phyloP scores from a whole-genome alignment of 1,284 basidiomycete species.

The Trametes pubescens region DNA sequence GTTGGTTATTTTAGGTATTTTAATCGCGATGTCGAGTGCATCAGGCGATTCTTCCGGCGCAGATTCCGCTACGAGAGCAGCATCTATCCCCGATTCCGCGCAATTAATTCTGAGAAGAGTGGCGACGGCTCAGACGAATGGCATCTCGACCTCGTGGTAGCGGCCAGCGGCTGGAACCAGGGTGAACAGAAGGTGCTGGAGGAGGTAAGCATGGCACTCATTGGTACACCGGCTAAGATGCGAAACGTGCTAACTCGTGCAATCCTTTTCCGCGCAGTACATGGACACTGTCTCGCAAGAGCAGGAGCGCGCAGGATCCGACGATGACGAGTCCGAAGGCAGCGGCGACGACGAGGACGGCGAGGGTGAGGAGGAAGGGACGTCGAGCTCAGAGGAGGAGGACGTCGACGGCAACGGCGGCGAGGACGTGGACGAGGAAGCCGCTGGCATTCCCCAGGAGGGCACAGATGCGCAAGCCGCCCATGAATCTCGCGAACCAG shows the following conservation, averaged over 20 bases:
- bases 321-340: constrained; percentile 38
- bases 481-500: constrained; percentile 33
- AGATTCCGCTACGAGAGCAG: constrained; percentile 94
- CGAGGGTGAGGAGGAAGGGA: constrained; percentile 38
- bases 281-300: constrained; percentile 66
- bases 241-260: constrained; percentile 8
- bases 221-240: constrained; percentile 9
- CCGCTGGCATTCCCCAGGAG: constrained; percentile 33
- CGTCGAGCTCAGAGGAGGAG: constrained; percentile 44
- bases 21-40: constrained; percentile 97
- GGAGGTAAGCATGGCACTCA: constrained; percentile 61
- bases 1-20: constrained; percentile 79
- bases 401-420: constrained; percentile 37
- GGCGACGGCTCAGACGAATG: constrained; percentile 57
- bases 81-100: constrained; percentile 84
- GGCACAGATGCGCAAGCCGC: constrained; percentile 36
- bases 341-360: constrained; percentile 48
- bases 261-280: constrained; percentile 54
- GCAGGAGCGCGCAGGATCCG: constrained; percentile 43
- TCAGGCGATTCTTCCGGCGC: constrained; percentile 92
- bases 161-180: constrained; percentile 90
- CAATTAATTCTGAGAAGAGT: constrained; percentile 58
- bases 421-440: constrained; percentile 42
- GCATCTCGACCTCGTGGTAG: constrained; percentile 87
- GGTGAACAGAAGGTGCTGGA: constrained; percentile 85